Evolutionary conservation across 2,329 filamentous ascomycete genomes (phyloP).

Genomic region (Bertia moriformis): DNA sequence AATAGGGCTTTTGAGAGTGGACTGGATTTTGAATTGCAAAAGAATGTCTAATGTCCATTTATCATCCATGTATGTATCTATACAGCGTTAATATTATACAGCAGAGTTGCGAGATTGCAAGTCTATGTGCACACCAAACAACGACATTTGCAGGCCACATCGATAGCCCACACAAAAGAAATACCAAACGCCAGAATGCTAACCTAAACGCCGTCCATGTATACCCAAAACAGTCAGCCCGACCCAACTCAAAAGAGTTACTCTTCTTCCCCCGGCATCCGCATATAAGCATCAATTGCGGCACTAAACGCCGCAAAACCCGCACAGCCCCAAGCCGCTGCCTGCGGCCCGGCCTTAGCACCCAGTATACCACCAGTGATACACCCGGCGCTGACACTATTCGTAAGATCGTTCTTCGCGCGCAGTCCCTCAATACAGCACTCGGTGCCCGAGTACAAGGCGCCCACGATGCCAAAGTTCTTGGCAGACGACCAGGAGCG

Average conservation of each 20-base stretch:
- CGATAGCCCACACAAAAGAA: too few species aligned
- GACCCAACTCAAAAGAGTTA: not conserved
- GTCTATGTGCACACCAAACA: too few species aligned
- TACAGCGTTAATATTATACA: too few species aligned
- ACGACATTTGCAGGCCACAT: too few species aligned
- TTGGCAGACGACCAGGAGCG: slow-evolving; percentile 72
- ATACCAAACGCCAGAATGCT: too few species aligned
- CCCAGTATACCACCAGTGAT: slow-evolving; percentile 81
- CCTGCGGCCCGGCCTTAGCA: slow-evolving; percentile 75
- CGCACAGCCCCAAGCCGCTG: slow-evolving; percentile 71
- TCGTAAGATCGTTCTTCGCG: slow-evolving; percentile 84
- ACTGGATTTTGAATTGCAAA: too few species aligned
- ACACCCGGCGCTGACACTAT: slow-evolving; percentile 78
- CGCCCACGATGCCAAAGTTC: slow-evolving; percentile 89
- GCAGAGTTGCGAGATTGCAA: too few species aligned
- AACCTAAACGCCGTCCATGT: too few species aligned
- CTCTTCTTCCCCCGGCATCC: slow-evolving; percentile 54
- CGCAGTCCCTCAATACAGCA: slow-evolving; percentile 87
- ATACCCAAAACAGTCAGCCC: too few species aligned
- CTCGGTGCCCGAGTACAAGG: slow-evolving; percentile 82
- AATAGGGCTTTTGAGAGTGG: too few species aligned
- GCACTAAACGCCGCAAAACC: slow-evolving; percentile 88
- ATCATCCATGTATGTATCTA: too few species aligned
- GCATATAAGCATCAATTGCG: slow-evolving; percentile 85
- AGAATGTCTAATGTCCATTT: too few species aligned